Evolutionary conservation across 768 basidiomycete species (phyloP).

Genomic region (Kwoniella sp.): DNA sequence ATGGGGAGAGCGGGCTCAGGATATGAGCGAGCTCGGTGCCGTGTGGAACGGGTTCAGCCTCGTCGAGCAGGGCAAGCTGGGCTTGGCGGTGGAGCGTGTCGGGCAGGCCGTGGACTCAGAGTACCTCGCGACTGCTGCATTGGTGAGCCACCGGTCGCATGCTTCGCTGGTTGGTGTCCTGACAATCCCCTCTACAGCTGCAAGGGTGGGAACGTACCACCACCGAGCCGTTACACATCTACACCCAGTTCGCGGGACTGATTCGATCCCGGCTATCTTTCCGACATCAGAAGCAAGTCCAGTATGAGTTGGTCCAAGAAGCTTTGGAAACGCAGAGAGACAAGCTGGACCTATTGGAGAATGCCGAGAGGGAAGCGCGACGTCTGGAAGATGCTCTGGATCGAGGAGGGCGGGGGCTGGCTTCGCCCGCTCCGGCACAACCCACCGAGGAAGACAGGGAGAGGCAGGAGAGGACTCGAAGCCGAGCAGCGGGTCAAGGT

Average conservation of each 20-base stretch:
- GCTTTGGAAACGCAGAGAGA: conserved; percentile 75
- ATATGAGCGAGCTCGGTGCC: conserved; percentile 85
- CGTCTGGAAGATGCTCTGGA: conserved; percentile 82
- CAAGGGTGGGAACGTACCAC: conserved; percentile 92
- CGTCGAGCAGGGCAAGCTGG: conserved; percentile 59
- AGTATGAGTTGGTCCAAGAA: conserved; percentile 96
- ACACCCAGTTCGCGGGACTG: conserved; percentile 86
- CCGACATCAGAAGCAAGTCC: conserved; percentile 95
- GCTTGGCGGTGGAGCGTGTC: conserved; percentile 79
- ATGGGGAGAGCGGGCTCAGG: conserved; percentile 88
- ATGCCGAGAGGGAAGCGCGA: conserved; percentile 83
- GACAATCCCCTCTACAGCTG: conserved; percentile 55
- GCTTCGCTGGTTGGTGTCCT: not conserved
- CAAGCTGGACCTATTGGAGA: conserved; percentile 81
- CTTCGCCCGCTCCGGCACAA: conserved; percentile 11
- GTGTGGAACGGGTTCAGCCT: conserved; percentile 88
- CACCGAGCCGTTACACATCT: conserved; percentile 94
- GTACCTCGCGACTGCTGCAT: conserved; percentile 82
- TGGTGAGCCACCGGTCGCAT: conserved; percentile 69
- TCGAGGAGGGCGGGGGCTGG: conserved; percentile 51
- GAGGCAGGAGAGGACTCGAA: conserved; percentile 17
- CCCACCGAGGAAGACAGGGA: conserved; percentile 10
- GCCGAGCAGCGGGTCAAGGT: conserved; percentile 27
- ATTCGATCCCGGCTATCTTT: conserved; percentile 92
- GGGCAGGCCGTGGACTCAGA: conserved; percentile 94